phyloP scores from a whole-genome alignment of 1,139 yeast species.

The Scheffersomyces illinoinensis region DNA sequence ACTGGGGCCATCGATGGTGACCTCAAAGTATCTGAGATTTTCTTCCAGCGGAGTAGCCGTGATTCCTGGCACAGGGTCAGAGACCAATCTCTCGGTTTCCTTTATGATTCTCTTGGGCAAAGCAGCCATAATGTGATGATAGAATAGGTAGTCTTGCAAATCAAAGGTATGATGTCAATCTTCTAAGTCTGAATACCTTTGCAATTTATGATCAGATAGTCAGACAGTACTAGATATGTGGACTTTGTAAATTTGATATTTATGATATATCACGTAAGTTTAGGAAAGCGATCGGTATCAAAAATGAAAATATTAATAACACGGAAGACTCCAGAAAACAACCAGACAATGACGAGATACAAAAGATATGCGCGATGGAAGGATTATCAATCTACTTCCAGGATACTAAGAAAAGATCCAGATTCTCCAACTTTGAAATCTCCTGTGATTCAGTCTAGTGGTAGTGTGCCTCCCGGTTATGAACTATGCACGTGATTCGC shows the following conservation, averaged over 20 bases:
- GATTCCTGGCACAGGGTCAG: slow-evolving; percentile 97
- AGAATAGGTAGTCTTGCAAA: not conserved
- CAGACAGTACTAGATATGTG: not conserved
- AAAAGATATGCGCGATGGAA: not conserved
- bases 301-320: too few relatives aligned
- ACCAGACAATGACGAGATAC: not conserved
- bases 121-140: slow-evolving; percentile 46
- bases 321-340: not conserved
- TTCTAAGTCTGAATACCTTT: not conserved
- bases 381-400: not conserved
- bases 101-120: slow-evolving; percentile 88
- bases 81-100: slow-evolving; percentile 87
- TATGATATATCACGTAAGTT: not conserved
- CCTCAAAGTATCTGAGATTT: slow-evolving; percentile 85
- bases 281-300: not conserved
- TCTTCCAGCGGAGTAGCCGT: slow-evolving; percentile 92
- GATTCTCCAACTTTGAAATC: not conserved
- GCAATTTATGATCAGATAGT: not conserved
- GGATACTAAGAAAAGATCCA: not conserved
- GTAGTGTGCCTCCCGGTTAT: not conserved
- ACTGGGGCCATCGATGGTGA: slow-evolving; percentile 84
- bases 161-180: not conserved
- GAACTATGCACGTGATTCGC: not conserved
- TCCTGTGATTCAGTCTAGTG: not conserved
- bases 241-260: not conserved